phyloP scores from a whole-genome alignment of 306 rosid species.

The Castanea mollissima region DNA sequence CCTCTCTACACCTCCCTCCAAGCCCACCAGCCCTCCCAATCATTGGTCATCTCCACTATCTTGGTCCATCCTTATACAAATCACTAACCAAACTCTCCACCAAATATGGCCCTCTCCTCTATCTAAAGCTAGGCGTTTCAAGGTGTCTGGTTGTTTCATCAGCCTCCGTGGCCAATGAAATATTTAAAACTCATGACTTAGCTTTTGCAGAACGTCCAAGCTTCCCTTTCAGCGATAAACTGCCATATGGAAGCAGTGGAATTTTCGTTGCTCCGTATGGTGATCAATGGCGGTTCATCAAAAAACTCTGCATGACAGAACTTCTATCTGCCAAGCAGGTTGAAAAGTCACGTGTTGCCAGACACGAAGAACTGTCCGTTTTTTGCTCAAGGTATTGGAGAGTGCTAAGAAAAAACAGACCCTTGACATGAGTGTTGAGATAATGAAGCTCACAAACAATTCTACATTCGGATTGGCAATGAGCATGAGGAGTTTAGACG shows the following conservation, averaged over 20 bases:
- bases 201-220: constrained; percentile 37
- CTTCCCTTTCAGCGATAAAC: constrained; percentile 36
- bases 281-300: constrained; percentile 49
- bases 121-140: constrained; percentile 38
- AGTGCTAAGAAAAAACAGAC: background rate
- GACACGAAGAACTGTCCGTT: background rate
- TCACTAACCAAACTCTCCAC: constrained; percentile 37
- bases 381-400: constrained; percentile 19
- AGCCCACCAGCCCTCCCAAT: constrained; percentile 41
- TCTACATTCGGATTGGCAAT: constrained; percentile 44
- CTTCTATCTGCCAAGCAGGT: constrained; percentile 25
- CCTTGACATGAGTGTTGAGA: constrained; percentile 38
- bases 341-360: background rate
- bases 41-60: constrained; percentile 49
- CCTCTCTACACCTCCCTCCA: constrained; percentile 13
- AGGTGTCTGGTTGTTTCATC: constrained; percentile 39
- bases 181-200: constrained; percentile 46
- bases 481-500: constrained; percentile 45
- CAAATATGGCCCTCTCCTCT: constrained; percentile 42
- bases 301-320: constrained; percentile 37
- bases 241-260: constrained; percentile 35
- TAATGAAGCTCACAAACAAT: constrained; percentile 53
- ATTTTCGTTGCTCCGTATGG: constrained; percentile 47
- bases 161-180: constrained; percentile 28
- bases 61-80: constrained; percentile 30